Conservation (phyloP, 495 filamentous ascomycete genomes). For the Aspergillus bertholletiae region DNA sequence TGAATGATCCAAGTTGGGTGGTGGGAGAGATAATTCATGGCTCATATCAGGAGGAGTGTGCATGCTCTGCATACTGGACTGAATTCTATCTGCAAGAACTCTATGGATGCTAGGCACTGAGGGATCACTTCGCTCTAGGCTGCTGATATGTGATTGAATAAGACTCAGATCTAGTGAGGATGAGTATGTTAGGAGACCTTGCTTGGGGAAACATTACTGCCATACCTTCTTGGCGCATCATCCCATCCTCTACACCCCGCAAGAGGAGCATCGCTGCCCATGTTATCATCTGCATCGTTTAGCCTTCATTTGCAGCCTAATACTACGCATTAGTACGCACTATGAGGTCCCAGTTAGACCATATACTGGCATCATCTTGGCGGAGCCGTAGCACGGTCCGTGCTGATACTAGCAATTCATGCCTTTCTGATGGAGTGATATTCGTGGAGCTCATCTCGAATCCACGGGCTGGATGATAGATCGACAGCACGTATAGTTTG, state of each 20-base stretch:
- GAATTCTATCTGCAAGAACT: conserved; percentile 28
- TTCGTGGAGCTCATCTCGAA: conserved; percentile 38
- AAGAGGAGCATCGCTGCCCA: conserved; percentile 39
- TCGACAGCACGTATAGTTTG: conserved; percentile 42
- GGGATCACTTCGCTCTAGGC: conserved; percentile 25
- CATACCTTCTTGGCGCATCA: conserved; percentile 35
- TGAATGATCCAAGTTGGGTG: conserved; percentile 21
- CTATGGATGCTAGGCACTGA: conserved; percentile 32
- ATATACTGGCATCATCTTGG: conserved; percentile 37
- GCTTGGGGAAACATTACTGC: conserved; percentile 14
- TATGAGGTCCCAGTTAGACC: conserved; percentile 43
- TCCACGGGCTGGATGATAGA: conserved; percentile 42
- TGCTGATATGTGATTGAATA: conserved; percentile 33
- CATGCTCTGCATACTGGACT: conserved; percentile 36
- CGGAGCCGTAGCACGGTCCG: conserved; percentile 32
- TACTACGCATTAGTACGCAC: conserved; percentile 12
- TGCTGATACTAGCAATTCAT: conserved; percentile 37
- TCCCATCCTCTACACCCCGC: conserved; percentile 37
- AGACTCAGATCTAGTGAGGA: conserved; percentile 26
- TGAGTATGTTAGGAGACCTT: neutral
- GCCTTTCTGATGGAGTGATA: conserved; percentile 30
- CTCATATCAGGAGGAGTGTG: conserved; percentile 33
- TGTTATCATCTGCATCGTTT: conserved; percentile 32
- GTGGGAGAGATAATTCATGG: conserved; percentile 20
- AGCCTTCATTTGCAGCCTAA: neutral